Conservation (phyloP, 108 stramenopile genomes). For the Skeletonema marinoi region DNA sequence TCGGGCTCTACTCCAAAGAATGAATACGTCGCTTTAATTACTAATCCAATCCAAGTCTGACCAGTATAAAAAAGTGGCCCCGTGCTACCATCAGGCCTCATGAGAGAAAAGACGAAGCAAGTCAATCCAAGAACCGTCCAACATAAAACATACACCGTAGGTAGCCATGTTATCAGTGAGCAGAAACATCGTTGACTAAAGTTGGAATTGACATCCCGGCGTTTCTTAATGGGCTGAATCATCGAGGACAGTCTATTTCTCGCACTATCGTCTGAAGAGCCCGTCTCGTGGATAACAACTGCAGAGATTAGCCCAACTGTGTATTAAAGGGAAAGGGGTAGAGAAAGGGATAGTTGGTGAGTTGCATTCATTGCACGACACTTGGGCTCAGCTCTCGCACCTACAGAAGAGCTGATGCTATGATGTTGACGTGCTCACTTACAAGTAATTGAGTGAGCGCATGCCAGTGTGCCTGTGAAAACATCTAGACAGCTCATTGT, state of each 20-base stretch:
- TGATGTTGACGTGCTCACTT: too few species aligned
- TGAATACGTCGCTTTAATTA: background rate
- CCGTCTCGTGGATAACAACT: background rate
- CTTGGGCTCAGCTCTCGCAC: too few species aligned
- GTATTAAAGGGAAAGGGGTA: too few species aligned
- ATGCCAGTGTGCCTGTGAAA: background rate
- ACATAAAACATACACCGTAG: background rate
- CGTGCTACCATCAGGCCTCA: background rate
- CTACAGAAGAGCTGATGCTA: too few species aligned
- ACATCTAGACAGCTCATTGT: background rate
- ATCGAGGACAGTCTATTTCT: background rate
- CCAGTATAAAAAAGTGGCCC: background rate
- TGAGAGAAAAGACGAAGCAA: background rate
- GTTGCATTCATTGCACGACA: too few species aligned
- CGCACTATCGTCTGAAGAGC: background rate
- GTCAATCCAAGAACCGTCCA: background rate
- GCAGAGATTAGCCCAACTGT: background rate
- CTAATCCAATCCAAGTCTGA: background rate
- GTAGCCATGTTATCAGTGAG: background rate
- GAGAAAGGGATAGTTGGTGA: too few species aligned
- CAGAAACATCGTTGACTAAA: background rate
- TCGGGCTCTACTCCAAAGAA: background rate
- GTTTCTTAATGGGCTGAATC: background rate
- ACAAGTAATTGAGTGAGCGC: background rate
- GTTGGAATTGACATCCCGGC: background rate